Evolutionary conservation across 345 rosid genomes (phyloP).

Genomic region (Erucastrum elatum): DNA sequence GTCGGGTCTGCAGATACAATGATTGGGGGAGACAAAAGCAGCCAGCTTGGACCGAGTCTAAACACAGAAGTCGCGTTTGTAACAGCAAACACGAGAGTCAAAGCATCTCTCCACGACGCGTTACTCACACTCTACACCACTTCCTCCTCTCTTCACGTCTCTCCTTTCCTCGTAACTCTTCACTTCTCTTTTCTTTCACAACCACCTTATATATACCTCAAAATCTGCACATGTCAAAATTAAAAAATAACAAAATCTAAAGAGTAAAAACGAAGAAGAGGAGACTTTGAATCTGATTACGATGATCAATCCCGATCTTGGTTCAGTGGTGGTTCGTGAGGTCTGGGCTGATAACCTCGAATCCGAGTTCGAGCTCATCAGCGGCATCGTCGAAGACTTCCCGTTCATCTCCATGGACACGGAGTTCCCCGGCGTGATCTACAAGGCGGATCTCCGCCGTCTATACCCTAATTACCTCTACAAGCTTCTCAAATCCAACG

Average conservation of each 20-base stretch:
- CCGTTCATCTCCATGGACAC: slow-evolving; percentile 91
- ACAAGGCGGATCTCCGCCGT: slow-evolving; percentile 35
- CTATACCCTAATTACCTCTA: slow-evolving; percentile 60
- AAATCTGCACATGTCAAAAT: neutral
- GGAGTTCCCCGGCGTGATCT: slow-evolving; percentile 83
- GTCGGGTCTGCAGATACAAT: neutral
- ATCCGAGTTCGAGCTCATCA: slow-evolving; percentile 61
- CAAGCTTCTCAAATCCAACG: slow-evolving; percentile 72
- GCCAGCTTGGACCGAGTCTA: slow-evolving; percentile 30
- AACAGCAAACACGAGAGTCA: slow-evolving; percentile 14
- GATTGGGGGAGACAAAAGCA: neutral
- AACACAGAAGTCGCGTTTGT: slow-evolving; percentile 22
- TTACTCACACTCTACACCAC: slow-evolving; percentile 18
- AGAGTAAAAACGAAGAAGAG: neutral
- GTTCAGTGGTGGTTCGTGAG: slow-evolving; percentile 50
- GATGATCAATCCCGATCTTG: slow-evolving; percentile 27
- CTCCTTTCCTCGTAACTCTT: slow-evolving; percentile 17
- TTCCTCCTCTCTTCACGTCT: slow-evolving; percentile 12
- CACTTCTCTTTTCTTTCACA: neutral
- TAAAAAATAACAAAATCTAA: neutral
- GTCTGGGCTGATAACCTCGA: slow-evolving; percentile 78
- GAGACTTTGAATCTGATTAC: neutral
- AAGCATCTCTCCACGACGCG: slow-evolving; percentile 28
- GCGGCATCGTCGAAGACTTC: slow-evolving; percentile 52
- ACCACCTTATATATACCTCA: neutral